Evolutionary conservation across 441 rosid genomes (phyloP).

Genomic region (Croton laevigatus): DNA sequence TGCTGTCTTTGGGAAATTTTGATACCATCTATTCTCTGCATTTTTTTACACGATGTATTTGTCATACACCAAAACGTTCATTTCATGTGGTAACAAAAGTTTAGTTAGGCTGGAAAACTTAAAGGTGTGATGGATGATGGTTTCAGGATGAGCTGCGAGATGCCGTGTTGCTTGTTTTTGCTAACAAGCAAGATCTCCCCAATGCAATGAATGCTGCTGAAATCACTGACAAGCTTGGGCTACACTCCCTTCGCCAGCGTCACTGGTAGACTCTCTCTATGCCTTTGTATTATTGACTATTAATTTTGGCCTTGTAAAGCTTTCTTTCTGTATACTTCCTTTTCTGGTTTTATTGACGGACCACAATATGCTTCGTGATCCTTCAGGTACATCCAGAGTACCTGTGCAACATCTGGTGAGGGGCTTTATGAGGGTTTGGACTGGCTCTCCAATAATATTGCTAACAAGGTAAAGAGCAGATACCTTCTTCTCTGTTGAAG

Average conservation of each 20-base stretch:
- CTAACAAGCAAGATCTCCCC: slow-evolving; percentile 65
- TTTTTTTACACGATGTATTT: neutral
- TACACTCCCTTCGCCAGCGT: slow-evolving; percentile 53
- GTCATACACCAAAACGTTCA: too few relatives aligned
- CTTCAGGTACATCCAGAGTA: slow-evolving; percentile 80
- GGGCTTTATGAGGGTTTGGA: slow-evolving; percentile 65
- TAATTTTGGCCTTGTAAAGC: neutral
- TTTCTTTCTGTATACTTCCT: neutral
- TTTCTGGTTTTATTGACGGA: neutral
- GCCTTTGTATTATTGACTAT: neutral
- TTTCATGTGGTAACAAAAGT: too few relatives aligned
- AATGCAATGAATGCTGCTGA: slow-evolving; percentile 56
- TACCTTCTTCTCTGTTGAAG: neutral
- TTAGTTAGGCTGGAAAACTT: too few relatives aligned
- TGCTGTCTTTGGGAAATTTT: neutral
- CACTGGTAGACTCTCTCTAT: slow-evolving; percentile 39
- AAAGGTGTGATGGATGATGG: slow-evolving; percentile 27
- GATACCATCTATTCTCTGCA: too few relatives aligned
- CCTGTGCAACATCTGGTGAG: slow-evolving; percentile 68
- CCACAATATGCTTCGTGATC: slow-evolving; percentile 5
- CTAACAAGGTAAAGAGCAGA: slow-evolving; percentile 42
- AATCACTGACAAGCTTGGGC: slow-evolving; percentile 52
- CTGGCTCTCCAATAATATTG: slow-evolving; percentile 62
- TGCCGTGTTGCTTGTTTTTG: slow-evolving; percentile 60
- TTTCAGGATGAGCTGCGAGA: slow-evolving; percentile 52